Evolutionary conservation across 164 flowering plant genomes (phyloP), one percentile per base, ranked within the genome.

Genomic region (Aristolochia fimbriata): DNA sequence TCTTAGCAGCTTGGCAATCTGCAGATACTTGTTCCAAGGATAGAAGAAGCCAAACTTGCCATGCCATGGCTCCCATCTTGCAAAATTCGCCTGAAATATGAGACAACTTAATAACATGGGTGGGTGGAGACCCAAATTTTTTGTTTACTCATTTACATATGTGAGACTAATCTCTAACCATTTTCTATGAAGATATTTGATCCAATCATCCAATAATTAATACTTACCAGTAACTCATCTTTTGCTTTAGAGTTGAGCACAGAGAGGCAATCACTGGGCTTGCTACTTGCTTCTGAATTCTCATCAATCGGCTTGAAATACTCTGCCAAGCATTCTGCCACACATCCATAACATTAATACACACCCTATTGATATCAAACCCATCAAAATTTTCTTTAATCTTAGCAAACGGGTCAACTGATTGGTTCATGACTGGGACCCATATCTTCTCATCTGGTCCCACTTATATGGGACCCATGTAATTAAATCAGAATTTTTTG

Each of bases 51-150:
- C 86, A 65, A 87, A 85, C 65, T 69, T 87, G 14, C 97, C 91
- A 75, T 87, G 94, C 91, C 97, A 86, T 52, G 91, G 93, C 62
- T 89, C 96, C 96, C 96, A 89, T 69, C 65, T 83, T 57, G 96
- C 96, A 68, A 81, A 85, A 63, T 84, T 86, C 31, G 80, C 91
- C 96, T 89, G 72, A 48, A 69, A 70, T 17, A 62, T 54, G 7
- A 31, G 7, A 31, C 37, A 3, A 31, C n/a, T n/a, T n/a, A n/a
- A n/a, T n/a, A n/a, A n/a, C n/a, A n/a, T n/a, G n/a, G n/a, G n/a
- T n/a, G n/a, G n/a, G n/a, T n/a, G n/a, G n/a, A n/a, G n/a, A n/a
- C n/a, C n/a, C n/a, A n/a, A n/a, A n/a, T n/a, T n/a, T n/a, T n/a
- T n/a, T n/a, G n/a, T n/a, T n/a, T n/a, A n/a, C n/a, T n/a, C n/a